phyloP scores from a whole-genome alignment of 495 filamentous ascomycete genomes.

The Podospora conica region DNA sequence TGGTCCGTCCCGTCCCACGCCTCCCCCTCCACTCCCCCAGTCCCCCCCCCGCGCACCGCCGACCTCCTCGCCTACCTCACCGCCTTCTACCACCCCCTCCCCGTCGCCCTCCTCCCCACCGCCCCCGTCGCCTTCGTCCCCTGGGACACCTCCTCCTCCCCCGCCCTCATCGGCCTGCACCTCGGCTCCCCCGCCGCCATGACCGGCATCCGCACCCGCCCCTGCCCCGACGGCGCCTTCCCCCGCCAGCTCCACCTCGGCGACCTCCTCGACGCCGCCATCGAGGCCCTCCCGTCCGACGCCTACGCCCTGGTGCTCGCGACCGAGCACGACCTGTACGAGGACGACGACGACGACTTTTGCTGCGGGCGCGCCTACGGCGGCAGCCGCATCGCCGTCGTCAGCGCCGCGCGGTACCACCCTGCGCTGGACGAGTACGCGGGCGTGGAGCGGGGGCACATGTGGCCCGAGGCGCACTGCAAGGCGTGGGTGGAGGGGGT shows the following conservation, averaged over 20 bases:
- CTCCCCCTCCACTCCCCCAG: neutral
- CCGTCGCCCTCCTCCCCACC: slow-evolving; percentile 40
- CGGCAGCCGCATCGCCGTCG: slow-evolving; percentile 52
- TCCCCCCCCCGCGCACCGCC: slow-evolving; percentile 19
- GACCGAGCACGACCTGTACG: slow-evolving; percentile 57
- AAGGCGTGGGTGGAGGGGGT: slow-evolving; percentile 37
- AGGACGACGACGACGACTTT: slow-evolving; percentile 61
- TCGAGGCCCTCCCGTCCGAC: slow-evolving; percentile 50
- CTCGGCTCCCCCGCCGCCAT: slow-evolving; percentile 20
- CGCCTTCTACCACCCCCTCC: slow-evolving; percentile 57
- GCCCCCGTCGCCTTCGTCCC: slow-evolving; percentile 34
- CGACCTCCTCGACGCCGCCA: slow-evolving; percentile 57
- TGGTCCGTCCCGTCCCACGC: slow-evolving; percentile 32
- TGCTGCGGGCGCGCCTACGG: slow-evolving; percentile 64
- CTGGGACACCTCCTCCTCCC: slow-evolving; percentile 33
- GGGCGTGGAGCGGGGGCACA: slow-evolving; percentile 44
- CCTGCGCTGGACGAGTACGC: slow-evolving; percentile 43
- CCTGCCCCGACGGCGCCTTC: slow-evolving; percentile 44
- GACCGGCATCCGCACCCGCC: slow-evolving; percentile 51
- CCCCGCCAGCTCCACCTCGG: slow-evolving; percentile 53
- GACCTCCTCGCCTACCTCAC: slow-evolving; percentile 47
- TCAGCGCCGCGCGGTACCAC: slow-evolving; percentile 55
- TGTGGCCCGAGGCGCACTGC: slow-evolving; percentile 62
- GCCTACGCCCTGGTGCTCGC: slow-evolving; percentile 56
- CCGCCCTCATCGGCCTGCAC: slow-evolving; percentile 39